A percentile compares a stretch with the other conserved stretches of the same genome.
Evolutionary conservation across 371 early-diverging fungal species (phyloP).

Genomic region (Coemansia sp.): DNA sequence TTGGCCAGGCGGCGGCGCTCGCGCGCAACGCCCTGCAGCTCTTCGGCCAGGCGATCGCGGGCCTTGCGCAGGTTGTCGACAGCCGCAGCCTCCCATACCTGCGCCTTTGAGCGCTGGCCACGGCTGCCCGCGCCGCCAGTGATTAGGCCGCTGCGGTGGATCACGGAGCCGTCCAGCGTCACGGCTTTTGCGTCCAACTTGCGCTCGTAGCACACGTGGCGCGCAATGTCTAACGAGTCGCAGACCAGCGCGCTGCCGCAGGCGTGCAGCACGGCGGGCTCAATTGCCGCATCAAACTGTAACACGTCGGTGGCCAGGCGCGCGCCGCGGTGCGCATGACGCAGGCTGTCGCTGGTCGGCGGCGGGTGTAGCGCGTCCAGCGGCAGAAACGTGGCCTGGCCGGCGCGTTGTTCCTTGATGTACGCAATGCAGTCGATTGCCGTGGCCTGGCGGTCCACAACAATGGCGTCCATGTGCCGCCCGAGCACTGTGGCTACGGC

Average conservation of each 20-base stretch:
- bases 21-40: constrained; percentile 72
- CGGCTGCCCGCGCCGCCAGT: constrained; percentile 71
- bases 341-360: constrained; percentile 75
- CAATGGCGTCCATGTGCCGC: constrained; percentile 76
- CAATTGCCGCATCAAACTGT: constrained; percentile 75
- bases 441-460: constrained; percentile 73
- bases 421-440: constrained; percentile 85
- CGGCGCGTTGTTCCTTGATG: constrained; percentile 90
- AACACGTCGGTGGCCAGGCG: constrained; percentile 87
- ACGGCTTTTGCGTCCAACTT: constrained; percentile 87
- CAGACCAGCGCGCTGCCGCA: constrained; percentile 89
- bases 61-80: constrained; percentile 71
- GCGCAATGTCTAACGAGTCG: constrained; percentile 84
- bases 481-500: constrained; percentile 81
- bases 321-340: constrained; percentile 73
- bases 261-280: constrained; percentile 80
- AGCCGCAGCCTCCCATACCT: constrained; percentile 87
- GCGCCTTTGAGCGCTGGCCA: constrained; percentile 36
- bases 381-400: constrained; percentile 94
- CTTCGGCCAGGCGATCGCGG: constrained; percentile 66
- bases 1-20: constrained; percentile 66
- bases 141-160: constrained; percentile 95
- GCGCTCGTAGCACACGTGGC: constrained; percentile 77
- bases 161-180: constrained; percentile 89
- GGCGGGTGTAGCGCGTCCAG: constrained; percentile 76